phyloP scores from a whole-genome alignment of 164 flowering plant genomes.

The Piper betle region DNA sequence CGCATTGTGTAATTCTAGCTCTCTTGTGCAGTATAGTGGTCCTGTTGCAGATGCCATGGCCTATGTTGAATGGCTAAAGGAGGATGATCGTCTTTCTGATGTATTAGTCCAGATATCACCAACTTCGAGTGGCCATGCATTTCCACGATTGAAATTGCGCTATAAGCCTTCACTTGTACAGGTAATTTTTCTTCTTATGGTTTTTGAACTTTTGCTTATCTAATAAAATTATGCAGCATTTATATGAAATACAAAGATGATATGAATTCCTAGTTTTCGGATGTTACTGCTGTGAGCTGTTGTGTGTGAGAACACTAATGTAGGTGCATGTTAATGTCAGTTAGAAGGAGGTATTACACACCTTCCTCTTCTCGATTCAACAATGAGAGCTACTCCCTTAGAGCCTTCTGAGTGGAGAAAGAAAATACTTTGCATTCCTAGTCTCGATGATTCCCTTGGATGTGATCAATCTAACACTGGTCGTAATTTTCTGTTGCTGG shows the following conservation, averaged over 20 bases:
- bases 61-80: slow-evolving; percentile 69
- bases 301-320: not conserved
- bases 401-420: slow-evolving; percentile 78
- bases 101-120: slow-evolving; percentile 77
- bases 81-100: slow-evolving; percentile 61
- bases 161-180: slow-evolving; percentile 89
- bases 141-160: slow-evolving; percentile 78
- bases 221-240: not conserved
- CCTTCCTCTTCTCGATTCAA: slow-evolving; percentile 73
- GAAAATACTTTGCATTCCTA: slow-evolving; percentile 32
- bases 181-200: slow-evolving; percentile 22
- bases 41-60: slow-evolving; percentile 60
- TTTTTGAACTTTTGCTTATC: too few species aligned
- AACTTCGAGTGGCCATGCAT: slow-evolving; percentile 61
- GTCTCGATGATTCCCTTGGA: slow-evolving; percentile 12
- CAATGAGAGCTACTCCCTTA: slow-evolving; percentile 71
- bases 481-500: slow-evolving; percentile 38
- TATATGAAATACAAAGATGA: not conserved
- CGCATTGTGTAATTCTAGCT: not conserved
- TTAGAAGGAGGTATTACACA: slow-evolving; percentile 75
- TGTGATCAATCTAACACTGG: slow-evolving; percentile 8
- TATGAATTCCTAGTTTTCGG: not conserved
- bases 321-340: slow-evolving; percentile 16
- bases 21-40: slow-evolving; percentile 74
- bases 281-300: not conserved